phyloP scores from a whole-genome alignment of 352 stramenopile genomes.

The Globisporangium cylindrosporum region DNA sequence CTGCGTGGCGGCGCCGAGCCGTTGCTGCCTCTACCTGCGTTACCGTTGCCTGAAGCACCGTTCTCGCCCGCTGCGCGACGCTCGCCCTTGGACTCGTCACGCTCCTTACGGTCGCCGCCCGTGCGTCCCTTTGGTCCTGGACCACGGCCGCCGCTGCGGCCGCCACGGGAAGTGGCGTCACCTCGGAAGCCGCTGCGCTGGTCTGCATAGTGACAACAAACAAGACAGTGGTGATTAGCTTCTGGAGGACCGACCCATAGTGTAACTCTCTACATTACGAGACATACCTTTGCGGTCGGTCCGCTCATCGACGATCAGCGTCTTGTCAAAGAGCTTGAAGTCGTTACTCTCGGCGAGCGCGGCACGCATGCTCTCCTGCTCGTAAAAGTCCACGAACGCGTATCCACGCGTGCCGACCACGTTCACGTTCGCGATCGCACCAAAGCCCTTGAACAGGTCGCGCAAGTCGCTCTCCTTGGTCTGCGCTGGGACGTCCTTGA shows the following conservation, averaged over 20 bases:
- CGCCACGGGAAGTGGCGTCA: conserved; percentile 33
- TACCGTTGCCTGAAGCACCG: conserved; percentile 38
- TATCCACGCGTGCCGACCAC: conserved; percentile 55
- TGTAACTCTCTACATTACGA: not conserved
- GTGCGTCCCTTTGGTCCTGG: conserved; percentile 51
- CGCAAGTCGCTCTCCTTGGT: conserved; percentile 73
- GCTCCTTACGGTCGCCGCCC: conserved; percentile 60
- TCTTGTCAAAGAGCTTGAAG: conserved; percentile 77
- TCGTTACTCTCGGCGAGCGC: conserved; percentile 59
- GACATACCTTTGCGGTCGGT: conserved; percentile 64
- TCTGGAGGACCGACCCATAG: conserved; percentile 14
- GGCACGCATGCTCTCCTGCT: conserved; percentile 74
- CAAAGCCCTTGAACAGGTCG: conserved; percentile 79
- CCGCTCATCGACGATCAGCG: conserved; percentile 71
- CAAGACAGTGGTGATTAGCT: not conserved
- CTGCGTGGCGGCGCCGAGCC: conserved; percentile 18
- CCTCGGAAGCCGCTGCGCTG: conserved; percentile 55
- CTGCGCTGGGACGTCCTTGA: conserved; percentile 70
- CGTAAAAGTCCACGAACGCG: conserved; percentile 83
- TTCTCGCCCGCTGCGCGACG: conserved; percentile 18
- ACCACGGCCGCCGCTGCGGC: conserved; percentile 44
- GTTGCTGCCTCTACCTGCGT: conserved; percentile 14
- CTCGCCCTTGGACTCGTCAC: conserved; percentile 50
- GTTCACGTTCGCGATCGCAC: conserved; percentile 68
- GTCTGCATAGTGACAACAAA: conserved; percentile 5